Evolutionary conservation across 2,329 filamentous ascomycete species (phyloP).

Genomic region (Hirsutella minnesotensis): DNA sequence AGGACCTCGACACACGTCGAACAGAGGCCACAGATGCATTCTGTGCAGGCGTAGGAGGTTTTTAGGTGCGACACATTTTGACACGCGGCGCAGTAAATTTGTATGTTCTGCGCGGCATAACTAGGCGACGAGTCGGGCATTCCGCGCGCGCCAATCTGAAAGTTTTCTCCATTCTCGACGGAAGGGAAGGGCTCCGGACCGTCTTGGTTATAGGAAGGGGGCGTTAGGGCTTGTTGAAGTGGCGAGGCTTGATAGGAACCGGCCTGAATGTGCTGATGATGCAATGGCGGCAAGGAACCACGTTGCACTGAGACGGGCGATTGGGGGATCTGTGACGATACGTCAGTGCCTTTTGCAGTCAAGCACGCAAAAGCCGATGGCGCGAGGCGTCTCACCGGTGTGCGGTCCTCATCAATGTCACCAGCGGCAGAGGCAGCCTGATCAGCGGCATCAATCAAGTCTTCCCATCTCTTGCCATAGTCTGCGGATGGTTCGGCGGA

Average conservation of each 20-base stretch:
- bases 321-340: conserved; percentile 41
- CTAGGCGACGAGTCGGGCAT: conserved; percentile 60
- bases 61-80: conserved; percentile 63
- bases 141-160: conserved; percentile 55
- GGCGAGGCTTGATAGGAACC: conserved; percentile 78
- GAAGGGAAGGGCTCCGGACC: conserved; percentile 75
- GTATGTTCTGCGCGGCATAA: conserved; percentile 62
- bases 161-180: conserved; percentile 67
- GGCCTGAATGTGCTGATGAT: conserved; percentile 47
- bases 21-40: conserved; percentile 91
- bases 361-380: neutral
- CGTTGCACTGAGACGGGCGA: conserved; percentile 53
- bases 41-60: conserved; percentile 86
- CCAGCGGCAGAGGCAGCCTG: conserved; percentile 73
- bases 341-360: neutral
- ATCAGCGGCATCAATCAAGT: conserved; percentile 79
- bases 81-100: conserved; percentile 89
- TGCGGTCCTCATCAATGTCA: conserved; percentile 81
- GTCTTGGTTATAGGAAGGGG: conserved; percentile 58
- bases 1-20: conserved; percentile 75
- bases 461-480: conserved; percentile 88
- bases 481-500: conserved; percentile 75
- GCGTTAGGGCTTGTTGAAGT: conserved; percentile 80
- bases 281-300: conserved; percentile 48
- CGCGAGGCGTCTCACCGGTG: conserved; percentile 51